Conservation (phyloP, 164 flowering plant genomes). For the Chimonanthus praecox region DNA sequence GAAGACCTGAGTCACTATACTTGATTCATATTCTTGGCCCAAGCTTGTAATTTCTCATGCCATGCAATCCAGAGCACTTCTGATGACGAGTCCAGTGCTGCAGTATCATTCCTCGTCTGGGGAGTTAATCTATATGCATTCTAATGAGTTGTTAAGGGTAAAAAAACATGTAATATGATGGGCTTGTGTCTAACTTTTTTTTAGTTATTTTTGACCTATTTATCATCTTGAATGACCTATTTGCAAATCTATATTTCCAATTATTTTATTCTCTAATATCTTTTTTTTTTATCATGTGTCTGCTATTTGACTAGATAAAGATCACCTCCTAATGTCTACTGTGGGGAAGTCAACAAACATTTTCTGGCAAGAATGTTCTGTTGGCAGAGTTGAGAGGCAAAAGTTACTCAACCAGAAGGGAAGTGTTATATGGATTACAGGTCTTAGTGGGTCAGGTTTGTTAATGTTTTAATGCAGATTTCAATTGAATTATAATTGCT, state of each 20-base stretch:
- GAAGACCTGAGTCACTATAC: background rate
- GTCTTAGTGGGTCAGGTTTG: conserved; percentile 93
- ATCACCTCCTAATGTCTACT: conserved; percentile 23
- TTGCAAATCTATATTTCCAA: background rate
- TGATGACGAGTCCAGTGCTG: too few species aligned
- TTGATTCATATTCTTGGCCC: background rate
- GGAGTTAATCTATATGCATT: too few species aligned
- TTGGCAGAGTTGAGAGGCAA: conserved; percentile 61
- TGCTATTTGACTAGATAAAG: background rate
- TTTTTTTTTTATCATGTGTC: background rate
- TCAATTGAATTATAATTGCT: background rate
- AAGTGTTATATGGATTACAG: conserved; percentile 89
- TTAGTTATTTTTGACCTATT: background rate
- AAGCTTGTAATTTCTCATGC: too few species aligned
- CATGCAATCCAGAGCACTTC: too few species aligned
- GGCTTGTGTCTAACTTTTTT: background rate
- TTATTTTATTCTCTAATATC: too few species aligned
- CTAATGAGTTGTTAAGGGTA: too few species aligned
- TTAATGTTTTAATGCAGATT: background rate
- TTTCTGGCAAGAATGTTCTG: conserved; percentile 76
- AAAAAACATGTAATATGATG: background rate
- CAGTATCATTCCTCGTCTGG: too few species aligned
- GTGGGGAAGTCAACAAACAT: conserved; percentile 61
- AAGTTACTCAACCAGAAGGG: conserved; percentile 73
- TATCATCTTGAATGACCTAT: background rate